Evolutionary conservation across 805 yeast genomes (phyloP).

Genomic region (Starmerella potacharoeniae): DNA sequence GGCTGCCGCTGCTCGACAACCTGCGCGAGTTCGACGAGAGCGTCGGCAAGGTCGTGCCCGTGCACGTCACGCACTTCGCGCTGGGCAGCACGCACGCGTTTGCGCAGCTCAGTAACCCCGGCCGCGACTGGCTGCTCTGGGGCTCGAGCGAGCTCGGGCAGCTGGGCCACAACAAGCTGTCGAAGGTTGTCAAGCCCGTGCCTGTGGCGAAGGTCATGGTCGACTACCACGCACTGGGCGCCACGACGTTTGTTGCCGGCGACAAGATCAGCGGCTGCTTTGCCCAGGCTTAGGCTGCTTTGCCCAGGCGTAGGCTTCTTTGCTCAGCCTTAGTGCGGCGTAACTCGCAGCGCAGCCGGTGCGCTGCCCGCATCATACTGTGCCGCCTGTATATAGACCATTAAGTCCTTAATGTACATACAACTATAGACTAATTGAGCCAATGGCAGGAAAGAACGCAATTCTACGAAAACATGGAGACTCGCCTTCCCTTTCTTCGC

Average conservation of each 20-base stretch:
- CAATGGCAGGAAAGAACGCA: too few species aligned
- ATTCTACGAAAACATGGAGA: too few species aligned
- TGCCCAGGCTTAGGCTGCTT: neutral
- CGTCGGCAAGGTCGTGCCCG: constrained; percentile 32
- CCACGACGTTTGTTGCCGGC: constrained; percentile 21
- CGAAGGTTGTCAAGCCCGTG: constrained; percentile 34
- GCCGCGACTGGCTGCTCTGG: constrained; percentile 45
- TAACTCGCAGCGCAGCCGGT: too few species aligned
- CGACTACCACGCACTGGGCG: constrained; percentile 5
- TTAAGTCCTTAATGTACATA: too few species aligned
- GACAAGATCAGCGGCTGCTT: constrained; percentile 20
- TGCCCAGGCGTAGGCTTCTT: neutral
- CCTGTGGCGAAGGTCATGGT: constrained; percentile 1
- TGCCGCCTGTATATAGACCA: too few species aligned
- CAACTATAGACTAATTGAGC: too few species aligned
- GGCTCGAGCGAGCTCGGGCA: constrained; percentile 80
- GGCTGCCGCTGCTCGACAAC: constrained; percentile 38
- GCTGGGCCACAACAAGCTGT: constrained; percentile 68
- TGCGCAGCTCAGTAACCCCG: constrained; percentile 44
- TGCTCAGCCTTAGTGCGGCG: neutral
- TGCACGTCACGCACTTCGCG: constrained; percentile 42
- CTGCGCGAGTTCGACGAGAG: constrained; percentile 47
- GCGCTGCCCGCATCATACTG: too few species aligned
- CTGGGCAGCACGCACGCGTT: constrained; percentile 58
- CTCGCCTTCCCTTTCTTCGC: too few species aligned